Conservation (phyloP, 2,329 filamentous ascomycete species). For the Exophiala alcalophila region DNA sequence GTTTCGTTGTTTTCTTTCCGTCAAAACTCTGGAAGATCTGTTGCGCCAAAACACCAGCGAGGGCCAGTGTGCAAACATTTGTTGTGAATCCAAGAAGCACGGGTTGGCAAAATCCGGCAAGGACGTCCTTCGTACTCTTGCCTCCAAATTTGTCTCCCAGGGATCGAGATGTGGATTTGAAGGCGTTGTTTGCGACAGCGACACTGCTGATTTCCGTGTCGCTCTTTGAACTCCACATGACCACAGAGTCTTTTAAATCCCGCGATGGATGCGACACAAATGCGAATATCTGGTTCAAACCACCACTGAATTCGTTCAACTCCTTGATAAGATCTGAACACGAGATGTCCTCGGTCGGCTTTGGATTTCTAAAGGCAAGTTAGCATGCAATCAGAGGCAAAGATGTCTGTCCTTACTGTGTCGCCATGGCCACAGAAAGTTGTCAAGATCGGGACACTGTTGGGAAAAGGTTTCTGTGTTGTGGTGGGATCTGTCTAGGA, state of each 20-base stretch:
- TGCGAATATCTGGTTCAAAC: neutral
- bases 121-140: slow-evolving; percentile 1
- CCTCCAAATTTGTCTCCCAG: neutral
- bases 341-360: too few relatives aligned
- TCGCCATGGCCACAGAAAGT: too few relatives aligned
- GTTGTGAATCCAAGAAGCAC: slow-evolving; percentile 1
- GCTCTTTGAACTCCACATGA: neutral
- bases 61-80: neutral
- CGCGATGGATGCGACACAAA: slow-evolving; percentile 1
- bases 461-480: too few relatives aligned
- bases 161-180: too few relatives aligned
- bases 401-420: too few relatives aligned
- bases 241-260: slow-evolving; percentile 4
- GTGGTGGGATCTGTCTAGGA: too few relatives aligned
- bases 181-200: neutral
- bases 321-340: too few relatives aligned
- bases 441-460: too few relatives aligned
- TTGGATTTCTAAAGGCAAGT: too few relatives aligned
- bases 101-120: slow-evolving; percentile 14
- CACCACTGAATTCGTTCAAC: too few relatives aligned
- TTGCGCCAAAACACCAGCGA: slow-evolving; percentile 3
- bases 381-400: too few relatives aligned
- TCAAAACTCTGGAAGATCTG: slow-evolving; percentile 11
- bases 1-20: neutral
- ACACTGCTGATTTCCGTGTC: slow-evolving; percentile 1